Conservation (phyloP, 192 early-diverging fungal genomes). For the Oehlia diaphana region DNA sequence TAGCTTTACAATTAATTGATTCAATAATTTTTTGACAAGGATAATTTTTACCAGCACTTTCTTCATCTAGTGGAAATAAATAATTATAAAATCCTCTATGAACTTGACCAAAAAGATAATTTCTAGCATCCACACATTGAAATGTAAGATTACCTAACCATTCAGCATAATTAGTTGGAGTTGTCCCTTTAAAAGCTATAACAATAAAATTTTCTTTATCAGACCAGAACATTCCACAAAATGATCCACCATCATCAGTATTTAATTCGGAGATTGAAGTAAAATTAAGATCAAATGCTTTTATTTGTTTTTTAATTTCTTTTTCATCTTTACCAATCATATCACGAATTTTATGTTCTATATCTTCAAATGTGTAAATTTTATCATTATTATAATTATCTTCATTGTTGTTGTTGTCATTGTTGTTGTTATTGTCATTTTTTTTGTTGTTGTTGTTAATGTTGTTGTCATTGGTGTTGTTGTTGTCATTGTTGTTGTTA, state of each 20-base stretch:
- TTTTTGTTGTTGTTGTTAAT: too few relatives aligned
- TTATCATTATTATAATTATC: too few relatives aligned
- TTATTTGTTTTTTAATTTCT: too few relatives aligned
- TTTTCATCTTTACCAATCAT: too few relatives aligned
- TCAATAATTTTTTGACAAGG: neutral
- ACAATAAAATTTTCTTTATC: conserved; percentile 36
- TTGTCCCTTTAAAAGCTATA: conserved; percentile 41
- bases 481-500: too few relatives aligned
- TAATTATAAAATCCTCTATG: conserved; percentile 45
- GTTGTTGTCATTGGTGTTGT: too few relatives aligned
- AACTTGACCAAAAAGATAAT: conserved; percentile 36
- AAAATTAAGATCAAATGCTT: neutral
- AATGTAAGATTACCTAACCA: conserved; percentile 38
- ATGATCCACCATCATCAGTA: conserved; percentile 30
- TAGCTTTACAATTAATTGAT: neutral
- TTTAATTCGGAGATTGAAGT: conserved; percentile 37
- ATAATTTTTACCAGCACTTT: neutral
- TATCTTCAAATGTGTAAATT: too few relatives aligned
- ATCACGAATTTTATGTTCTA: too few relatives aligned
- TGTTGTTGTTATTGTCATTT: too few relatives aligned
- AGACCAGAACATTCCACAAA: conserved; percentile 43
- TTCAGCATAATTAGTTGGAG: conserved; percentile 42
- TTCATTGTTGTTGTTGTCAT: too few relatives aligned
- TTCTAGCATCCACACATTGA: conserved; percentile 37
- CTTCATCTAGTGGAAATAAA: conserved; percentile 18